Evolutionary conservation across 2,329 filamentous ascomycete species (phyloP).

Genomic region (Cladobotryum protrusum): DNA sequence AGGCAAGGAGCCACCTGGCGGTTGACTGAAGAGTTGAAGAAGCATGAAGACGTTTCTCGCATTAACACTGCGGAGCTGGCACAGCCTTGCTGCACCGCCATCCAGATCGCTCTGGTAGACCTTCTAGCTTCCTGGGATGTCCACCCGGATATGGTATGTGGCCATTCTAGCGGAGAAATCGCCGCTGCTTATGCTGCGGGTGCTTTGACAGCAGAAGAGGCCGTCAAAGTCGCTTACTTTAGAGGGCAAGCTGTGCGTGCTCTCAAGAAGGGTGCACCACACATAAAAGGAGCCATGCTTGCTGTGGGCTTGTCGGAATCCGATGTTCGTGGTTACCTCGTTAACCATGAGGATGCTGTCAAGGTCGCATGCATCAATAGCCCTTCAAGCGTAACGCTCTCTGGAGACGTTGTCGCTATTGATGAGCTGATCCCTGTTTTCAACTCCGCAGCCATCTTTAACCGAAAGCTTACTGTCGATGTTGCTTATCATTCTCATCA

Average conservation of each 20-base stretch:
- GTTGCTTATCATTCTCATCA: conserved; percentile 35
- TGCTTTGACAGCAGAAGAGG: conserved; percentile 17
- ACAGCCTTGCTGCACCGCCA: conserved; percentile 27
- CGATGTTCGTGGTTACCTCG: conserved; percentile 5
- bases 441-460: conserved; percentile 36
- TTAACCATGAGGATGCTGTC: conserved; percentile 5
- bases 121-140: conserved; percentile 27
- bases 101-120: conserved; percentile 38
- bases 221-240: conserved; percentile 20
- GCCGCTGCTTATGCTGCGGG: conserved; percentile 29
- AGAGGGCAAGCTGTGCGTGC: conserved; percentile 7
- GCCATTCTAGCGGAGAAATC: conserved; percentile 37
- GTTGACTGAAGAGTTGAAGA: conserved; percentile 6
- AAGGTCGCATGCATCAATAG: conserved; percentile 13
- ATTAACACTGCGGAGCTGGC: conserved; percentile 11
- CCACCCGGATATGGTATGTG: conserved; percentile 24
- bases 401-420: conserved; percentile 19
- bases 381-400: conserved; percentile 13
- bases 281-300: conserved; percentile 7
- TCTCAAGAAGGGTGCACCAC: neutral
- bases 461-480: conserved; percentile 37
- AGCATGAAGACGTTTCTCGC: conserved; percentile 3
- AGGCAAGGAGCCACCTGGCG: conserved; percentile 8
- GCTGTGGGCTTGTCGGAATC: conserved; percentile 9
- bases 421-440: conserved; percentile 28